Evolutionary conservation across 768 basidiomycete species (phyloP).

Genomic region (Multifurca ochricompacta): DNA sequence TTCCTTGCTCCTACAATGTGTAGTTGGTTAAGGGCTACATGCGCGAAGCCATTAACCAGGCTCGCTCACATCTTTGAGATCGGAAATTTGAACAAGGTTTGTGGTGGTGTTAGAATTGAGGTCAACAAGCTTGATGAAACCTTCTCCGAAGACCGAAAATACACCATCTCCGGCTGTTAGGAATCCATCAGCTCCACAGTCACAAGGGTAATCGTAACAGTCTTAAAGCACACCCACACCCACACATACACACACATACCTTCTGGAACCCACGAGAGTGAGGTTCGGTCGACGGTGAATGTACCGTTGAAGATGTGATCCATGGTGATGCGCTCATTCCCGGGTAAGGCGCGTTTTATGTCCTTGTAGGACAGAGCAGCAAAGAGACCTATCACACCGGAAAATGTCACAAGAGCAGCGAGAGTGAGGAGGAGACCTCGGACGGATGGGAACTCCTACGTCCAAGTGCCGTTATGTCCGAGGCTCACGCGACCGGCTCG

Average conservation of each 20-base stretch:
- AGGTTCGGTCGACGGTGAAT: conserved; percentile 42
- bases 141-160: conserved; percentile 56
- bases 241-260: conserved; percentile 61
- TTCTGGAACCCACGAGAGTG: conserved; percentile 84
- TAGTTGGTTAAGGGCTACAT: conserved; percentile 10
- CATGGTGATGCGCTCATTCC: conserved; percentile 65
- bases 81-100: conserved; percentile 46
- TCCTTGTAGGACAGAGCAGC: conserved; percentile 69
- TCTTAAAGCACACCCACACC: too few relatives aligned
- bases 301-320: conserved; percentile 93
- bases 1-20: conserved; percentile 44
- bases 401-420: conserved; percentile 48
- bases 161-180: conserved; percentile 86
- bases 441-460: conserved; percentile 44
- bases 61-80: conserved; percentile 68
- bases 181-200: conserved; percentile 9
- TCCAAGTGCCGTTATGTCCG: conserved; percentile 1
- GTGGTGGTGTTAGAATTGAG: conserved; percentile 66
- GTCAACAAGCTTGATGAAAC: conserved; percentile 72
- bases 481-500: background rate
- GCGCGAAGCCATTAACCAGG: conserved; percentile 2
- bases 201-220: background rate
- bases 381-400: conserved; percentile 66
- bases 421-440: conserved; percentile 59
- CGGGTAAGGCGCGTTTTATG: conserved; percentile 41